phyloP scores from a whole-genome alignment of 495 filamentous ascomycete species.

The Tuber melanosporum region DNA sequence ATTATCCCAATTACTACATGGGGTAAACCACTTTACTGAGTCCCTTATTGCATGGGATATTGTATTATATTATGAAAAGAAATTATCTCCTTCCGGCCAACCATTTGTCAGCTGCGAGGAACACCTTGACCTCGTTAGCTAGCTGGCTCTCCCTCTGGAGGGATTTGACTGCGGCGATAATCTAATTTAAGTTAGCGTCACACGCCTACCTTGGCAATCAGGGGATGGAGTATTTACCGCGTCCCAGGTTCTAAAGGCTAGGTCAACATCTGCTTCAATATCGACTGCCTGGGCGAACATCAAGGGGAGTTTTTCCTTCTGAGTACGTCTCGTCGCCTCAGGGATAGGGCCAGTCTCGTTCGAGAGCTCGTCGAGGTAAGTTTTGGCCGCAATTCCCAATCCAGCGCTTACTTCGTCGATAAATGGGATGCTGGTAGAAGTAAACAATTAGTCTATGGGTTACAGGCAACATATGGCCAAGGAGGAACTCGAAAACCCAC shows the following conservation, averaged over 20 bases:
- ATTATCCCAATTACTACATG: not conserved
- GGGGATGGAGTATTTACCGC: conserved; percentile 32
- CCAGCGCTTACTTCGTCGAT: conserved; percentile 74
- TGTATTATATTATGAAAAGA: not conserved
- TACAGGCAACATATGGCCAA: not conserved
- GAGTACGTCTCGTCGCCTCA: conserved; percentile 56
- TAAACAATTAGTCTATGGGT: conserved; percentile 41
- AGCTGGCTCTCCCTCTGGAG: conserved; percentile 29
- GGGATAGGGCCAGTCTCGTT: conserved; percentile 55
- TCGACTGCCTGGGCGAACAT: conserved; percentile 72
- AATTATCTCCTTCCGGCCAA: conserved; percentile 31
- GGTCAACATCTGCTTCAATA: conserved; percentile 68
- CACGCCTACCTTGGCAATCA: not conserved
- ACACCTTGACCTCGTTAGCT: conserved; percentile 31
- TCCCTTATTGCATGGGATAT: not conserved
- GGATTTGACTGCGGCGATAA: conserved; percentile 38
- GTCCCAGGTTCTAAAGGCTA: conserved; percentile 53
- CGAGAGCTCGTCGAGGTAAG: conserved; percentile 80
- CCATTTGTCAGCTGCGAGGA: conserved; percentile 40
- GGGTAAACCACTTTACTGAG: not conserved
- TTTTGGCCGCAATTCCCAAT: conserved; percentile 83
- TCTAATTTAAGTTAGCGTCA: conserved; percentile 16
- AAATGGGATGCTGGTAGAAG: conserved; percentile 65
- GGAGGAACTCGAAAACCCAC: conserved; percentile 49
- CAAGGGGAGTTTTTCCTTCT: conserved; percentile 49